phyloP scores from a whole-genome alignment of 257 asterid species.

The Marsdenia floribunda region DNA sequence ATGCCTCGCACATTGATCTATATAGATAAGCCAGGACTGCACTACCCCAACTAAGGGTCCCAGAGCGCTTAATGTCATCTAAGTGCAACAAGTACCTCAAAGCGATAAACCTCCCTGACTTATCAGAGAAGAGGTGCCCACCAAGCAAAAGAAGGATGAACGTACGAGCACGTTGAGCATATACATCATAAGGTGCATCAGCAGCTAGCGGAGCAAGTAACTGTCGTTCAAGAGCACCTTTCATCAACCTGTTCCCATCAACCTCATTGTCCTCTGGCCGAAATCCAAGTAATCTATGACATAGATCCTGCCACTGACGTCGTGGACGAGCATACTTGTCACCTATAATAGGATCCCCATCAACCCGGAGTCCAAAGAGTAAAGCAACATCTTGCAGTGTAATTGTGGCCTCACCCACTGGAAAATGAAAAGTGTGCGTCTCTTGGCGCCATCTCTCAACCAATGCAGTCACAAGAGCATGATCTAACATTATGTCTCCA shows the following conservation, averaged over 20 bases:
- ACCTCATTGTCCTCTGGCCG: neutral
- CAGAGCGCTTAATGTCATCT: neutral
- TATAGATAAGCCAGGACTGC: neutral
- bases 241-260: neutral
- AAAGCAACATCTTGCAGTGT: neutral
- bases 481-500: neutral
- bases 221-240: neutral
- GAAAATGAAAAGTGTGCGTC: neutral
- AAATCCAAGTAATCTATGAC: neutral
- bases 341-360: neutral
- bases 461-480: neutral
- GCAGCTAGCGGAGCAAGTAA: neutral
- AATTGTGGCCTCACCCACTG: neutral
- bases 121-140: neutral
- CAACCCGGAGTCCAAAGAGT: neutral
- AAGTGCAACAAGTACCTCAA: neutral
- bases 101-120: neutral
- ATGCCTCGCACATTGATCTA: neutral
- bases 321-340: neutral
- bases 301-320: neutral
- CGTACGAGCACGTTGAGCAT: neutral
- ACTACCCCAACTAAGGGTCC: neutral
- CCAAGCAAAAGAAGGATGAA: neutral
- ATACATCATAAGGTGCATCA: neutral
- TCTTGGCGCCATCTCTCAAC: neutral